phyloP scores from a whole-genome alignment of 2,329 filamentous ascomycete genomes.

The Fusarium bulbicola region DNA sequence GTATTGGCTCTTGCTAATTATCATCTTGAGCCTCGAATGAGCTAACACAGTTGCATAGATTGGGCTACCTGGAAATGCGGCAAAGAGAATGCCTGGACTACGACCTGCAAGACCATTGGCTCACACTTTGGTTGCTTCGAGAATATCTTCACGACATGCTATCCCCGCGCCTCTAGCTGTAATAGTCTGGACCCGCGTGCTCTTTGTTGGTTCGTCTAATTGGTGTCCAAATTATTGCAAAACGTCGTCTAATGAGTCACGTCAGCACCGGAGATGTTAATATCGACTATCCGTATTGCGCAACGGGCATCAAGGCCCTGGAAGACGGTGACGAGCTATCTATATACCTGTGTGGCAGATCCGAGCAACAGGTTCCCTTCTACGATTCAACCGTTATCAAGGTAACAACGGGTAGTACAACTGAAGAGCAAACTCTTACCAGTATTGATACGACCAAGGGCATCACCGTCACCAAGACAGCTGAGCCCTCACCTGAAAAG shows the following conservation, averaged over 20 bases:
- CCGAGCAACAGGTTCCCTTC: neutral
- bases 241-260: neutral
- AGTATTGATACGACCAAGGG: neutral
- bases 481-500: neutral
- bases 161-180: neutral
- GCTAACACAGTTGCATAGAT: neutral
- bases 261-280: neutral
- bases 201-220: neutral
- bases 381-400: neutral
- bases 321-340: neutral
- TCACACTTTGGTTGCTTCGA: neutral
- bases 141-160: neutral
- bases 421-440: neutral
- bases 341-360: neutral
- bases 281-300: neutral
- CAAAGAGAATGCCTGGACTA: neutral
- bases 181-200: neutral
- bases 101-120: neutral
- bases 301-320: neutral
- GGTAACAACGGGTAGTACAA: neutral
- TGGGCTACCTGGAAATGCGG: neutral
- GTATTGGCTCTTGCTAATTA: neutral
- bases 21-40: neutral
- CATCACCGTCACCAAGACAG: accelerated
- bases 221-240: neutral